Percentiles rank a stretch among this genome's conserved stretches.
Evolutionary conservation across 2,329 filamentous ascomycete species (phyloP).

Genomic region (Beauveria scarabaeidicola): DNA sequence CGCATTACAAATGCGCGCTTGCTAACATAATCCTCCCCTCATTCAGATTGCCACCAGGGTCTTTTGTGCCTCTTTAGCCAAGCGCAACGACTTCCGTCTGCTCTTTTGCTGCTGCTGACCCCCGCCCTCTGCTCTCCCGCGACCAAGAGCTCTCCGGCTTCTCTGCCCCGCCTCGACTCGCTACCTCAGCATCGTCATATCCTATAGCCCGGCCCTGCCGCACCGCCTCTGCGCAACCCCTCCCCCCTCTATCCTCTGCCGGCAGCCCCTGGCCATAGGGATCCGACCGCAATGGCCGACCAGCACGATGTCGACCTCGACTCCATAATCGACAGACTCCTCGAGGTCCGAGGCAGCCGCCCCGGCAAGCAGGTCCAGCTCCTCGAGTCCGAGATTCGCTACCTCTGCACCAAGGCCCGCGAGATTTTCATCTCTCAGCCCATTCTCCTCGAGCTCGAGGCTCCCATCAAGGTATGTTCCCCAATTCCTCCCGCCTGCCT

Average conservation of each 20-base stretch:
- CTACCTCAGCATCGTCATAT: neutral
- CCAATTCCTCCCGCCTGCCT: constrained; percentile 3
- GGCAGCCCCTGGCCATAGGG: constrained; percentile 2
- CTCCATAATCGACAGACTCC: constrained; percentile 96
- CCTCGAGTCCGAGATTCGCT: constrained; percentile 91
- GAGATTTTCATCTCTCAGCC: constrained; percentile 99
- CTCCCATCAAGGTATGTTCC: constrained; percentile 85
- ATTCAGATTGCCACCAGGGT: constrained; percentile 4
- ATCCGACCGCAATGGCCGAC: constrained; percentile 42
- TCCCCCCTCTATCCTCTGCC: neutral
- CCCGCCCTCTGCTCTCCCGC: neutral
- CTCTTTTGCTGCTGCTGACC: neutral
- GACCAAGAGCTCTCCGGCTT: neutral
- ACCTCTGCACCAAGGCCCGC: constrained; percentile 93
- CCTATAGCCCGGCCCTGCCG: neutral
- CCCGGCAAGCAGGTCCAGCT: constrained; percentile 98
- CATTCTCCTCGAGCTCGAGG: constrained; percentile 93
- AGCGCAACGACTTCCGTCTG: neutral
- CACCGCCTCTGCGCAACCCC: neutral
- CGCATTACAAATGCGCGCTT: constrained; percentile 6
- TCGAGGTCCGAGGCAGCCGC: constrained; percentile 95
- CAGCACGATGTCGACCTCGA: constrained; percentile 92
- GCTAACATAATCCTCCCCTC: neutral
- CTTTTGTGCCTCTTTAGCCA: neutral
- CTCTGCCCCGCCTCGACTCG: neutral